Conservation (phyloP, 139 green algal species). For the Chlorella sorokiniana region DNA sequence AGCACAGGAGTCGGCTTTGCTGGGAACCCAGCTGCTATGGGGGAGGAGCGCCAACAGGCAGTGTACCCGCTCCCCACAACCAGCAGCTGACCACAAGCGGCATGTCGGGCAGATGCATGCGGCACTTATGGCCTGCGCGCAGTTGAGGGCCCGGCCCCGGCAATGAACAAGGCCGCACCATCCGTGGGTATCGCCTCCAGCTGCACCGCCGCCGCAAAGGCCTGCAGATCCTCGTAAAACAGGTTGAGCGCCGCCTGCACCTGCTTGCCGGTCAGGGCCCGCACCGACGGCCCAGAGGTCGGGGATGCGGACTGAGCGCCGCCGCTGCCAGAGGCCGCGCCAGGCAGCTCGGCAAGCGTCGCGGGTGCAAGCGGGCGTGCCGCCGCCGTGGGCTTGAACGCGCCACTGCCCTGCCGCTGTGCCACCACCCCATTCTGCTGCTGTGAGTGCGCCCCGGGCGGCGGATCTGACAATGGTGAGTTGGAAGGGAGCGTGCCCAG, state of each 20-base stretch:
- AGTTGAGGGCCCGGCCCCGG: background rate
- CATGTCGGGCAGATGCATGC: background rate
- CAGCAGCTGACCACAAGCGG: too few species aligned
- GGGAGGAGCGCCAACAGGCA: background rate
- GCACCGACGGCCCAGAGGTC: background rate
- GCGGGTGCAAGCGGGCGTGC: background rate
- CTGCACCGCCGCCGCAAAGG: constrained; percentile 18
- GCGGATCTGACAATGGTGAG: too few species aligned
- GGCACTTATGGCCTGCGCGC: background rate
- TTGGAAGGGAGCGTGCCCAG: too few species aligned
- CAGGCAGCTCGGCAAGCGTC: background rate
- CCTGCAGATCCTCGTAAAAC: constrained; percentile 30
- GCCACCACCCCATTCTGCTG: too few species aligned
- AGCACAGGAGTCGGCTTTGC: background rate
- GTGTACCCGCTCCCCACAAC: too few species aligned
- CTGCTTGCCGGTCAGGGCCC: background rate
- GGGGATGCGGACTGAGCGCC: background rate
- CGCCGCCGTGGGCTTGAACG: background rate
- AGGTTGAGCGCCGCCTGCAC: constrained; percentile 12
- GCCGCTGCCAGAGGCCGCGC: background rate
- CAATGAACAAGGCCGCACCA: constrained; percentile 6
- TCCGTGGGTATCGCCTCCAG: constrained; percentile 6
- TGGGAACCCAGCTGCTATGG: background rate
- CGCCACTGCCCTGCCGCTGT: background rate
- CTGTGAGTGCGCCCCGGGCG: too few species aligned